Base-by-base conservation (phyloP, 345 rosid species). In the Cardamine chenopodiifolia region DNA sequence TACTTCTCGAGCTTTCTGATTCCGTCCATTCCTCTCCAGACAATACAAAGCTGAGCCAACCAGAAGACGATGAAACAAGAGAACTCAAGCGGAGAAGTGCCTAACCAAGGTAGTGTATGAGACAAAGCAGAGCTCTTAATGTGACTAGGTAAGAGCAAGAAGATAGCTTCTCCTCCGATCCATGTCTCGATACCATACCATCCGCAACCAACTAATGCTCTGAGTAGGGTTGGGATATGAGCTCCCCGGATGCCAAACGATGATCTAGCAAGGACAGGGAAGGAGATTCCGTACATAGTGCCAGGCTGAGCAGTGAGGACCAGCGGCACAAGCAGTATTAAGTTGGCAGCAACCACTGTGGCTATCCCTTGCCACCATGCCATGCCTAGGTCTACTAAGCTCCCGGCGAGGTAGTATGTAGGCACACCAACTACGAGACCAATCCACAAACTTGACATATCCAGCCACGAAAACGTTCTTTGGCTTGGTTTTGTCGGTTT, bases 301-400 rank as follows among this genome's bases (percentile, higher is more conserved):
- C 98, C 98, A 3, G 98, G 96, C 66, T 91, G 92, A 0, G 97
- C 98, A 0, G 95, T 91, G 32, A 94, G 88, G n/a, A 91, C 77
- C 9, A 94, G 70, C 0, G 97, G 97, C 13, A 80, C 82, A 11
- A 94, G 81, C 0, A 94, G 80, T 47, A 94, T 86, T 7, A 85
- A 7, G 61, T 94, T 94, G 66, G 98, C 98, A 3, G 78, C 82
- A 56, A 94, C 89, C 26, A 94, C 97, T 2, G 95, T 91, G 15
- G 89, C 89, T 50, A 94, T 86, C 6, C 96, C 98, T 81, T 94
- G 98, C 98, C 98, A 94, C 98, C 98, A 94, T 4, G 98, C 87
- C 98, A 94, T 94, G 39, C 98, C 98, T 6, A 94, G 81, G 64
- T 94, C 97, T 0, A 91, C 98, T 14, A 94, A 81, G 80, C 91